Evolutionary conservation across 1,139 yeast genomes (phyloP), one percentile per base, ranked within the genome.

Genomic region (Pichia sorboxylosa): DNA sequence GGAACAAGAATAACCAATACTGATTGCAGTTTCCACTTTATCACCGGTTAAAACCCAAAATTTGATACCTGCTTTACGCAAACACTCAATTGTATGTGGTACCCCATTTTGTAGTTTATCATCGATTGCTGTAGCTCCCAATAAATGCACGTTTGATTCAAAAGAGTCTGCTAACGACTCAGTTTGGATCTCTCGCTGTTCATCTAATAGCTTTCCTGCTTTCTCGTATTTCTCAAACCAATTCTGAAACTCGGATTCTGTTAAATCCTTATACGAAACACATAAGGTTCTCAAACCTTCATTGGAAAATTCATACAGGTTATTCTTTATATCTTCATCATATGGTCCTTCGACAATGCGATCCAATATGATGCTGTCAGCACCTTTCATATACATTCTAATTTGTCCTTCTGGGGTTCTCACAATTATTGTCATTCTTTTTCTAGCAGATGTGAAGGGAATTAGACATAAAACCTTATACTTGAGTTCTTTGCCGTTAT

Each of bases 41-140:
- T 90, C 98, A 55, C 98, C 98, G 10, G 98, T 90, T 36, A 90
- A 65, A 28, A 90, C 97, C 98, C 98, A 90, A 35, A 90, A 63
- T 57, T 90, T 90, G 44, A 90, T 81, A 48, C 98, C 98, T 4
- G 96, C 97, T 43, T 78, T 70, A n/a, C 80, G 81, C 35, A 90
- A 67, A 29, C 79, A 59, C 7, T 84, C 79, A 55, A 90, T 90
- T 1, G 97, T 71, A 42, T 82, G 87, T 3, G 98, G 96, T 8
- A 90, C 98, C 49, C 97, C 97, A 36, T 77, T 82, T 59, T 90
- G 98, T 38, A 90, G 66, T 48, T 94, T 69, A 58, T 90, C 98
- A 55, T 90, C 98, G 54, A 90, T 90, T 15, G 97, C 98, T 24
- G 98, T 90, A 44, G 97, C 97, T 38, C 98, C 98, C 27, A 90